A percentile compares a stretch with the other conserved stretches of the same genome.
Conservation (phyloP, 2,329 filamentous ascomycete species). For the Chrysoporthe puriensis region DNA sequence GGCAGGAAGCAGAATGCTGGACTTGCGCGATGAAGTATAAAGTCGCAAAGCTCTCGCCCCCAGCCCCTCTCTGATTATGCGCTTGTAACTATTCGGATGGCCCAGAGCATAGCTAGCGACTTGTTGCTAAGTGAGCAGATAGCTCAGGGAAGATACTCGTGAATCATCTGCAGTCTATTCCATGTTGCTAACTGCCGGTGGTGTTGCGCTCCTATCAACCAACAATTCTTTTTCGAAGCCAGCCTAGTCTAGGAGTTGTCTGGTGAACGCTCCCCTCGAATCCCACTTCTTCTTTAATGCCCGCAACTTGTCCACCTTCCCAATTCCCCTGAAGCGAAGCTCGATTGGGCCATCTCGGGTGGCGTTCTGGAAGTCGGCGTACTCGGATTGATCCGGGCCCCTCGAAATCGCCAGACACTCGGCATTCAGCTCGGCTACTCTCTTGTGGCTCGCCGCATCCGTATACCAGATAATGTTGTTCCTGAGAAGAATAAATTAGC, state of each 20-base stretch:
- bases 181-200: background rate
- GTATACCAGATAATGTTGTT: constrained; percentile 33
- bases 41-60: no score
- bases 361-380: constrained; percentile 29
- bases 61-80: no score
- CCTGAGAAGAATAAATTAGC: constrained; percentile 19
- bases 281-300: constrained; percentile 23
- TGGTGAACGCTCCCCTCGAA: constrained; percentile 33
- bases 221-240: background rate
- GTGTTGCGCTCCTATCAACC: background rate
- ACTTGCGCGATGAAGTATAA: no score
- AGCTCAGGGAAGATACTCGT: no score
- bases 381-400: constrained; percentile 23
- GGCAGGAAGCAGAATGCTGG: no score
- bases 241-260: constrained; percentile 14
- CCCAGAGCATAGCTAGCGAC: no score
- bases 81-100: no score
- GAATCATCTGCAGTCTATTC: background rate
- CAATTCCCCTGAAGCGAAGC: constrained; percentile 29
- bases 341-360: constrained; percentile 30
- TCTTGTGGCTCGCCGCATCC: constrained; percentile 26
- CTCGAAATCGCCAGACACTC: constrained; percentile 27
- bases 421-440: constrained; percentile 29
- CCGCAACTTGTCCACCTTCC: constrained; percentile 19
- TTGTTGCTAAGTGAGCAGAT: no score